Evolutionary conservation across 495 filamentous ascomycete species (phyloP).

Genomic region (Aspergillus sclerotioniger): DNA sequence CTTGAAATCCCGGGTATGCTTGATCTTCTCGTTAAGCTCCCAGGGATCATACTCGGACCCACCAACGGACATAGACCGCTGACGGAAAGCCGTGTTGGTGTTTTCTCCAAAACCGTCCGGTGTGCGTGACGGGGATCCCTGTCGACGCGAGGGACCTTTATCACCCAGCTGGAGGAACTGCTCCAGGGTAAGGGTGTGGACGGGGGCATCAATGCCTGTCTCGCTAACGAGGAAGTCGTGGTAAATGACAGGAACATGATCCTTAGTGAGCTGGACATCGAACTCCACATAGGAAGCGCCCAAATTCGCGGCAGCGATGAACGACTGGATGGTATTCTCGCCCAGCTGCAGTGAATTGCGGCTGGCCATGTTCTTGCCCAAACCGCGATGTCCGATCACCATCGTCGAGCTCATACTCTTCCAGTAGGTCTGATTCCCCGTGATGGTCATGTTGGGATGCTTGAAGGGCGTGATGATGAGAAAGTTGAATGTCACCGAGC

Average conservation of each 20-base stretch:
- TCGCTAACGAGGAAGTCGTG: constrained; percentile 99
- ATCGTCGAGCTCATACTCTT: constrained; percentile 77
- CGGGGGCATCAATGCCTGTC: constrained; percentile 95
- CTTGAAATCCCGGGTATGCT: constrained; percentile 93
- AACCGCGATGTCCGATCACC: constrained; percentile 89
- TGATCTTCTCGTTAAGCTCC: constrained; percentile 88
- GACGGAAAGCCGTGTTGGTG: constrained; percentile 26
- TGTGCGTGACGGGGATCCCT: constrained; percentile 43
- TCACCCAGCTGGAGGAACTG: constrained; percentile 85
- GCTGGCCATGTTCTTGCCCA: constrained; percentile 85
- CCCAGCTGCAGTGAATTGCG: constrained; percentile 87
- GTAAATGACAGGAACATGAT: constrained; percentile 98
- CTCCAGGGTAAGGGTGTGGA: constrained; percentile 91
- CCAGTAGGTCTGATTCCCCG: constrained; percentile 92
- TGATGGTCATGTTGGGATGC: constrained; percentile 90
- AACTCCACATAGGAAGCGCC: constrained; percentile 91
- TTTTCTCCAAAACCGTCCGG: constrained; percentile 8
- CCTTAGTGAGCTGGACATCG: constrained; percentile 97
- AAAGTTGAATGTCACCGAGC: constrained; percentile 94
- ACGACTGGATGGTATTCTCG: constrained; percentile 92
- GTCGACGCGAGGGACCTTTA: constrained; percentile 41
- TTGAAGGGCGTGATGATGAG: constrained; percentile 90
- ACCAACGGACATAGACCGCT: constrained; percentile 58
- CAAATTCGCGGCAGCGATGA: constrained; percentile 92
- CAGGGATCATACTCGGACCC: constrained; percentile 49